phyloP scores from a whole-genome alignment of 495 filamentous ascomycete genomes.

The Saxophila tyrrhenica region DNA sequence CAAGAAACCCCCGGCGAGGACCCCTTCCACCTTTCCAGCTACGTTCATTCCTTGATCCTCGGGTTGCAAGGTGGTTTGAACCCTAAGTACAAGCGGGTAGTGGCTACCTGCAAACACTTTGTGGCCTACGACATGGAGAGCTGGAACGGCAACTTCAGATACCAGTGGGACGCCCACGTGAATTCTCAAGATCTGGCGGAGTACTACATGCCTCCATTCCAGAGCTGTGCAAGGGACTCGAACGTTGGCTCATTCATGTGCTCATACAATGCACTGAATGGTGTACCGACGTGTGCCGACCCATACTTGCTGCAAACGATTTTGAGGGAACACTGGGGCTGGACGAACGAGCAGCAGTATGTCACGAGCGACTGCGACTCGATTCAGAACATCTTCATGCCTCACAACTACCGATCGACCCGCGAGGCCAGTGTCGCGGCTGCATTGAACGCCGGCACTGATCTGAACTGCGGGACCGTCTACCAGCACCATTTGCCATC shows the following conservation, averaged over 20 bases:
- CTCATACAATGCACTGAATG: conserved; percentile 18
- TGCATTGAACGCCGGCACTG: conserved; percentile 37
- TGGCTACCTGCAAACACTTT: conserved; percentile 16
- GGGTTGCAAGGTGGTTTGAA: conserved; percentile 10
- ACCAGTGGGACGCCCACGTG: conserved; percentile 13
- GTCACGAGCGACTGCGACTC: conserved; percentile 19
- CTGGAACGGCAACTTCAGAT: conserved; percentile 32
- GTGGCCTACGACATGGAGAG: conserved; percentile 50
- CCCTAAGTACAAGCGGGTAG: conserved; percentile 8
- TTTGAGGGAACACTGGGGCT: conserved; percentile 17
- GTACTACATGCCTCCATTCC: conserved; percentile 20
- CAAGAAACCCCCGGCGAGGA: conserved; percentile 56
- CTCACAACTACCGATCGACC: conserved; percentile 14
- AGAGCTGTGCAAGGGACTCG: conserved; percentile 7
- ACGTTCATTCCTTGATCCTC: conserved; percentile 40
- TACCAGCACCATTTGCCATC: conserved; percentile 41
- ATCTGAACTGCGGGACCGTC: conserved; percentile 49
- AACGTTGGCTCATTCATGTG: conserved; percentile 17
- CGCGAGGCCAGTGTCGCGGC: conserved; percentile 5
- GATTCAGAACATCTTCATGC: conserved; percentile 12
- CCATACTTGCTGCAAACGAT: conserved; percentile 15
- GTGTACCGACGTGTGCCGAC: conserved; percentile 18
- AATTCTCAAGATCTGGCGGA: conserved; percentile 16
- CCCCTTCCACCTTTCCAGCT: conserved; percentile 43
- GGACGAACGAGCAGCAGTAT: conserved; percentile 21